Evolutionary conservation across 805 yeast genomes (phyloP).

Genomic region (Peterozyma toletana): DNA sequence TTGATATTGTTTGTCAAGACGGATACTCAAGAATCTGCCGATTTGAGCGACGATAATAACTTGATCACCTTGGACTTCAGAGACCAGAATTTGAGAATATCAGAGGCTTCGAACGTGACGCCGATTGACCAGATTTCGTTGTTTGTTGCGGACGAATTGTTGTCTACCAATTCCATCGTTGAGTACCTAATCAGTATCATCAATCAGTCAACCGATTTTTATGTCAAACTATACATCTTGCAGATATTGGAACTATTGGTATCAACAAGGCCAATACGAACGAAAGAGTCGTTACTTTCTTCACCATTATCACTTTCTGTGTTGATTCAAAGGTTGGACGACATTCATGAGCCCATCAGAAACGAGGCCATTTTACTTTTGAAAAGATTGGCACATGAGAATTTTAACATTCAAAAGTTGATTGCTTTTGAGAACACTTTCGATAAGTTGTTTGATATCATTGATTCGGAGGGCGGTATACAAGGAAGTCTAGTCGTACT

Average conservation of each 20-base stretch:
- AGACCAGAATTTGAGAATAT: slow-evolving; percentile 58
- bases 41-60: slow-evolving; percentile 49
- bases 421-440: slow-evolving; percentile 94
- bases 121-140: slow-evolving; percentile 77
- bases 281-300: slow-evolving; percentile 66
- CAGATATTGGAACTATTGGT: slow-evolving; percentile 82
- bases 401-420: slow-evolving; percentile 80
- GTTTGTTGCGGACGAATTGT: slow-evolving; percentile 93
- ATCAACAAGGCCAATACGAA: slow-evolving; percentile 63
- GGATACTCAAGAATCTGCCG: slow-evolving; percentile 6
- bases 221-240: slow-evolving; percentile 69
- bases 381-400: slow-evolving; percentile 74
- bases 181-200: slow-evolving; percentile 43
- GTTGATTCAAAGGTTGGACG: slow-evolving; percentile 56
- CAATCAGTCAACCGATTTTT: slow-evolving; percentile 51
- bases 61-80: slow-evolving; percentile 38
- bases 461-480: slow-evolving; percentile 82
- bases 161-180: slow-evolving; percentile 49
- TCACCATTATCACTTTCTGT: slow-evolving; percentile 78
- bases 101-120: slow-evolving; percentile 49
- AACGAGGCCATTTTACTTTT: slow-evolving; percentile 83
- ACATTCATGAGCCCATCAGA: slow-evolving; percentile 75
- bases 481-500: slow-evolving; percentile 87
- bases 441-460: slow-evolving; percentile 71
- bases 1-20: slow-evolving; percentile 69